Base-by-base conservation (phyloP, 345 rosid species). In the Citrus sp. region DNA sequence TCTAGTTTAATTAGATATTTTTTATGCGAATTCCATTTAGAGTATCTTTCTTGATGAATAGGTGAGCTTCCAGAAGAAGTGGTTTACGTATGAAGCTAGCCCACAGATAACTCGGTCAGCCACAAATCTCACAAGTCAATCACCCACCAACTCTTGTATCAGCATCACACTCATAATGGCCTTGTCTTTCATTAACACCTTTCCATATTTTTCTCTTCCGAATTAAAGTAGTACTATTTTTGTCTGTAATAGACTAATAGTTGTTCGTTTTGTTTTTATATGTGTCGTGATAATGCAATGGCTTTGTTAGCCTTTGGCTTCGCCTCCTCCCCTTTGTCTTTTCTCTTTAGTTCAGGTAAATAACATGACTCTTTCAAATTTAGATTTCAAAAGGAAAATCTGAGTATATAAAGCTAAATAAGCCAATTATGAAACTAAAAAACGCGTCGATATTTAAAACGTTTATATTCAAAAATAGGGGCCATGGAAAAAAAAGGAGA, bases 51-150 rank as follows among this genome's bases (percentile, higher is more conserved):
- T 24, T 28, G 25, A 66, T 25, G 64, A 55, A 55, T 19, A 24
- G 42, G n/a, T 46, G 64, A 80, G 70, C 78, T 78, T 81, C 84
- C 59, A 81, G 84, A 78, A 80, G 64, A 76, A 68, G 38, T 38
- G 27, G 27, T 16, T 58, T 49, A 22, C 77, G 75, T 72, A 60
- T 42, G 24, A 74, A 54, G 81, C n/a, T 25, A 7, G 34, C 34
- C 58, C 55, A 68, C 72, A 13, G 32, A n/a, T 10, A 0, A 37
- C 27, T 19, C 68, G 84, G 67, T 56, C 78, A 72, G 30, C 73
- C 78, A 40, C 49, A 51, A 9, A 70, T 30, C 42, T 18, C 70
- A 3, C n/a, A 64, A 72, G 82, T 84, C 84, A 78, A 81, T 67
- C 6, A 49, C 64, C 71, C 78, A 81, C 76, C 84, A 79, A 84